Evolutionary conservation across 495 filamentous ascomycete genomes (phyloP).

Genomic region (Penicillium canescens): DNA sequence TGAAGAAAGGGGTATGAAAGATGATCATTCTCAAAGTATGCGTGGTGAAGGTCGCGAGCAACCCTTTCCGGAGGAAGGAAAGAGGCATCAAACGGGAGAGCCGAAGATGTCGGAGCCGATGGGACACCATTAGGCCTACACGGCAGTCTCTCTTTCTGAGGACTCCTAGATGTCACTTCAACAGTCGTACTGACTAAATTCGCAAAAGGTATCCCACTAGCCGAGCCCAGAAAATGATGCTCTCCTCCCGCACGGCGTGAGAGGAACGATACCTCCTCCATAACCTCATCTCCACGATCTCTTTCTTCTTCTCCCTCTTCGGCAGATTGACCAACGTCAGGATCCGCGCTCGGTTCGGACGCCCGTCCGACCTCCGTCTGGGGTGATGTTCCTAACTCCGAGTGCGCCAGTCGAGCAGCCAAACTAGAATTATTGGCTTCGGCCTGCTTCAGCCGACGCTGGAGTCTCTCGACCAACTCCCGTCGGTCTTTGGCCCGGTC

Average conservation of each 20-base stretch:
- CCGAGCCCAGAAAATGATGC: conserved; percentile 23
- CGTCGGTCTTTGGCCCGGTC: conserved; percentile 19
- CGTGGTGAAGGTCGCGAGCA: conserved; percentile 16
- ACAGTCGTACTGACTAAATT: conserved; percentile 11
- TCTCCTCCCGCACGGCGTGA: conserved; percentile 24
- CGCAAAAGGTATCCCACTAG: conserved; percentile 26
- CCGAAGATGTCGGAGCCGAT: too few relatives aligned
- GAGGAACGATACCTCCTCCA: conserved; percentile 29
- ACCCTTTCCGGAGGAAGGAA: conserved; percentile 16
- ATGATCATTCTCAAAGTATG: conserved; percentile 28
- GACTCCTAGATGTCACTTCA: too few relatives aligned
- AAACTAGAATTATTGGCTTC: conserved; percentile 13
- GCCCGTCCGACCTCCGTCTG: too few relatives aligned
- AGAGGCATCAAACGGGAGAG: background rate
- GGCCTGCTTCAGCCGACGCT: conserved; percentile 14
- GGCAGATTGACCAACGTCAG: background rate
- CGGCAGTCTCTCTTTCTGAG: conserved; percentile 2
- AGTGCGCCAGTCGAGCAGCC: too few relatives aligned
- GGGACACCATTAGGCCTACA: background rate
- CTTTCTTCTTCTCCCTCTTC: background rate
- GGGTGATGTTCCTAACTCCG: too few relatives aligned
- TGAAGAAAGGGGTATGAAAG: conserved; percentile 24
- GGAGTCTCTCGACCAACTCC: conserved; percentile 17
- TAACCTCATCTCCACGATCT: conserved; percentile 18
- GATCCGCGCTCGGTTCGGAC: background rate